Base-by-base conservation (phyloP, 2,329 filamentous ascomycete genomes). In the Paecilomyces niveus region DNA sequence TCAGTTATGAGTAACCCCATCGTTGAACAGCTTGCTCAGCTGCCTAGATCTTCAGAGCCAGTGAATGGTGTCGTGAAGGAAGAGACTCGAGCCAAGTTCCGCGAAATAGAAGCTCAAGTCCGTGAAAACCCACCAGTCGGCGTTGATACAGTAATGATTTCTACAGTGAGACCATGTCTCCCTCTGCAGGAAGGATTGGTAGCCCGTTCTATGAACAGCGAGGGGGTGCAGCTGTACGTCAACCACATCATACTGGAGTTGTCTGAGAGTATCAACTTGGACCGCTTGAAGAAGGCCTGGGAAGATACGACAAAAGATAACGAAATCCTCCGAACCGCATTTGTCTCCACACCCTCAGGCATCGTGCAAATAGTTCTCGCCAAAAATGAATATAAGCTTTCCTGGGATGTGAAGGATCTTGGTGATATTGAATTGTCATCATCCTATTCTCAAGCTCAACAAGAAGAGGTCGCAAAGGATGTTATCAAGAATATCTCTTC, bases 281-380 rank as follows among this genome's bases (percentile, higher is more conserved):
- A 62, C 5, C 62, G 58, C 22, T 56, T 77, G 0, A 63, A 65
- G 31, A 45, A 57, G 0, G 66, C 68, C 4, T 76, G 73, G 65
- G 62, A 63, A 26, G 54, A 58, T 4, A 64, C 72, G 1, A 64
- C 67, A n/a, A 59, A 61, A n/a, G 61, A 67, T 2, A 69, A 73
- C 56, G 71, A 75, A 13, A 76, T 77, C 24, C 59, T 77, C 32
- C 70, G 75, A 33, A 76, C 73, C 3, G 65, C 70, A 0, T 77
- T 78, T 31, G 64, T 70, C 49, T 63, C 73, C n/a, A 63, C 73
- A 18, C 68, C 70, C n/a, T 67, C 66, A 5, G 60, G 66, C 4
- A 70, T 72, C 49, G 70, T 70, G 2, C 71, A 75, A 54, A 64
- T 76, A 5, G 64, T 78, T 0, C 55, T 76, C n/a, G 51, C 59